A percentile compares a stretch with the other conserved stretches of the same genome.
phyloP scores from a whole-genome alignment of 441 rosid genomes.

The Hura crepitans region DNA sequence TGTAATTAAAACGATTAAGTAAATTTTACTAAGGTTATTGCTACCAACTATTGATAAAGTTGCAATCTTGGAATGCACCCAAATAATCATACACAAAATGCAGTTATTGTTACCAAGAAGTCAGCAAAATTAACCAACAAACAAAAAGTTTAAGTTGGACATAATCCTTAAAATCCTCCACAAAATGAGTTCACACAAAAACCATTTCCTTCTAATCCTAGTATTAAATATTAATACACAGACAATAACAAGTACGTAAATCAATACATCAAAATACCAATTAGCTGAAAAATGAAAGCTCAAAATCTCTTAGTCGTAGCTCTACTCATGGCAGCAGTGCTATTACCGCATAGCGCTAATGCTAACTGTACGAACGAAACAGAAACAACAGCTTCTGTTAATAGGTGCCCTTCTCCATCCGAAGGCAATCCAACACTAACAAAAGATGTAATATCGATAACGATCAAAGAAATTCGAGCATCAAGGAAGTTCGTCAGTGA shows the following conservation, averaged over 20 bases:
- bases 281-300: background rate
- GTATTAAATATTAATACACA: background rate
- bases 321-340: background rate
- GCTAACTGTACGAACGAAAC: background rate
- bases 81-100: background rate
- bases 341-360: no score
- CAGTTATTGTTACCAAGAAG: background rate
- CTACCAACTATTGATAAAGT: background rate
- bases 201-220: background rate
- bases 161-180: background rate
- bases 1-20: no score
- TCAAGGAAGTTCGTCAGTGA: background rate
- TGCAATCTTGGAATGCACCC: no score
- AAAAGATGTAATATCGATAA: background rate
- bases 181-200: background rate
- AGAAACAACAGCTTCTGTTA: background rate
- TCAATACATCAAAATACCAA: no score
- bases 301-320: background rate
- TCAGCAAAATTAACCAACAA: background rate
- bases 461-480: background rate
- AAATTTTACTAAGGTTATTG: no score
- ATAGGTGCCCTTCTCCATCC: background rate
- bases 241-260: no score
- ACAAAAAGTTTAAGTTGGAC: background rate
- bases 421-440: background rate